These are phyloP conservation scores for Ramaria sp. DNA, from an alignment of 768 basidiomycete genomes.

Conservation along the genomic window DNA sequence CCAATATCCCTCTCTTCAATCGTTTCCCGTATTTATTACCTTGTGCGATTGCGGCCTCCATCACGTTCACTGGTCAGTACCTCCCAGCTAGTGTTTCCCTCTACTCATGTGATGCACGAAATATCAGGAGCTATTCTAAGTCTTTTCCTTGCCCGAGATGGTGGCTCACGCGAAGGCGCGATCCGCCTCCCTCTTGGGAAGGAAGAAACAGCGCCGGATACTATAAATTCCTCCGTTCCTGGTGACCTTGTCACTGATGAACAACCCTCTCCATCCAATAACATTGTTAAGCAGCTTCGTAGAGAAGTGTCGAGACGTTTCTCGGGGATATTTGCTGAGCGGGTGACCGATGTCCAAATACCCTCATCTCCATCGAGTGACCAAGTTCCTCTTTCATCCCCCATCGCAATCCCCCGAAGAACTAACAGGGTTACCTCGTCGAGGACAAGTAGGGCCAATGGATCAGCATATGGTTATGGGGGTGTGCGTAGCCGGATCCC, in stretches of 20 bases:
- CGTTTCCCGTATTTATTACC: conserved; percentile 88
- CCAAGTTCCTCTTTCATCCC: conserved; percentile 35
- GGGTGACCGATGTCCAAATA: conserved; percentile 31
- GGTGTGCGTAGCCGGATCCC: conserved; percentile 43
- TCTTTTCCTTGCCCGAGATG: conserved; percentile 84
- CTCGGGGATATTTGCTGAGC: conserved; percentile 48
- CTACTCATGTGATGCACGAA: background rate
- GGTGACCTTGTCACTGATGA: conserved; percentile 38
- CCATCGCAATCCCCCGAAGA: conserved; percentile 25
- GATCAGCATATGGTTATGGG: conserved; percentile 74
- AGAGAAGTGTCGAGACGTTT: conserved; percentile 45
- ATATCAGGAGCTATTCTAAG: conserved; percentile 70
- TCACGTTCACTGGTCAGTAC: conserved; percentile 58
- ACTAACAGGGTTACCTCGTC: conserved; percentile 25
- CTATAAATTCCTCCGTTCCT: conserved; percentile 22
- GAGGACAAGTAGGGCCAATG: conserved; percentile 50
- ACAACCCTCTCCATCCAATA: conserved; percentile 42
- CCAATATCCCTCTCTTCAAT: conserved; percentile 52
- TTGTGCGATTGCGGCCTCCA: conserved; percentile 61
- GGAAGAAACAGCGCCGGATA: conserved; percentile 17
- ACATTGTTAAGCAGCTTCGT: conserved; percentile 15
- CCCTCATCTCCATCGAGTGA: conserved; percentile 20
- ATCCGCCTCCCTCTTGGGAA: conserved; percentile 84
- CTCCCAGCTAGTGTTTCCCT: background rate
- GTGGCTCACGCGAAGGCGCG: conserved; percentile 76